Evolutionary conservation across 768 basidiomycete genomes (phyloP).

Genomic region (Hypsizygus marmoreus): DNA sequence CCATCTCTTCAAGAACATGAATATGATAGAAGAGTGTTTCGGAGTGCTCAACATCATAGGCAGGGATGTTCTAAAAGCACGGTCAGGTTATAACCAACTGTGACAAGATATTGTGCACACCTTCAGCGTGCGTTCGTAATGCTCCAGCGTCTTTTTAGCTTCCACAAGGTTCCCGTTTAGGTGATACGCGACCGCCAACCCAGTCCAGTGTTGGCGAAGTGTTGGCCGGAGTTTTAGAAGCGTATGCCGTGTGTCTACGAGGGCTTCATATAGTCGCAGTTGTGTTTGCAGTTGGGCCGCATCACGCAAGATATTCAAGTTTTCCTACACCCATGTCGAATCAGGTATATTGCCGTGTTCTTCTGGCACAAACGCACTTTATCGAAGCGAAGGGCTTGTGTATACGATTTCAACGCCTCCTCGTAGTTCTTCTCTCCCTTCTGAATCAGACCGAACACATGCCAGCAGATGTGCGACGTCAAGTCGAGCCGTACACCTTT

Average conservation of each 20-base stretch:
- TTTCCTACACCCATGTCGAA: conserved; percentile 60
- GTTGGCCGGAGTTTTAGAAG: conserved; percentile 81
- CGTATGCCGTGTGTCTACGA: conserved; percentile 81
- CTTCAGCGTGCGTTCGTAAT: conserved; percentile 73
- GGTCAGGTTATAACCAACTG: background rate
- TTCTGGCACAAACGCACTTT: conserved; percentile 53
- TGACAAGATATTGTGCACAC: conserved; percentile 37
- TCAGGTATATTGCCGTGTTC: conserved; percentile 6
- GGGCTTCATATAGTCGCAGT: conserved; percentile 72
- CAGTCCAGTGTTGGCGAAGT: conserved; percentile 87
- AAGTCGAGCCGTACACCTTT: conserved; percentile 81
- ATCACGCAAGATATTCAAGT: conserved; percentile 91
- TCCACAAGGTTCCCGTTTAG: conserved; percentile 74
- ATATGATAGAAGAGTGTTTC: conserved; percentile 83
- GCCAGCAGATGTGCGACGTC: conserved; percentile 95
- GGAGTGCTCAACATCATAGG: conserved; percentile 81
- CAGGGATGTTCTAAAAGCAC: conserved; percentile 61
- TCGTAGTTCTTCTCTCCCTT: conserved; percentile 95
- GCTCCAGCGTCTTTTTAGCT: conserved; percentile 71
- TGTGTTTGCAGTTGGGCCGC: conserved; percentile 89
- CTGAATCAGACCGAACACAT: conserved; percentile 94
- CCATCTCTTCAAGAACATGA: conserved; percentile 70
- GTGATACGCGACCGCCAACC: conserved; percentile 85
- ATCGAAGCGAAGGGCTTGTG: conserved; percentile 86
- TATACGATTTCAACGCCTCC: conserved; percentile 91